Percentiles rank a stretch among this genome's conserved stretches.
Evolutionary conservation across 225 moss, liverwort and hornwort species (phyloP).

Genomic region (Neckera pumila): DNA sequence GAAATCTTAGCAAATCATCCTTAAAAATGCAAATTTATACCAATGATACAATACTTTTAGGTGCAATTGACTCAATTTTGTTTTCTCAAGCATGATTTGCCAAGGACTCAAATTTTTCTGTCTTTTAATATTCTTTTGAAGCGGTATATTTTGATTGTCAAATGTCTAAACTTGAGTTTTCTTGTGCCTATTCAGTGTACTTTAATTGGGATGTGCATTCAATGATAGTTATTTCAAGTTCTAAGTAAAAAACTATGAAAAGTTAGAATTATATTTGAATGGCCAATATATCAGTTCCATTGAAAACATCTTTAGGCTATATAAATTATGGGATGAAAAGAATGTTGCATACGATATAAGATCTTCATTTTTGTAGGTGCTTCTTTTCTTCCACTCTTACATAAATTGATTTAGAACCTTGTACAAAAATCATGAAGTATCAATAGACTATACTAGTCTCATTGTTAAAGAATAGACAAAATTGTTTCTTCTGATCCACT

Average conservation of each 20-base stretch:
- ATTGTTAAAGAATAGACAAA: not conserved
- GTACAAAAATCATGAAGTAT: not conserved
- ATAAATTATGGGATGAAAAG: not conserved
- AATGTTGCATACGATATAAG: not conserved
- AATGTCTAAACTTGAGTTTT: not conserved
- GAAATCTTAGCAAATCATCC: not conserved
- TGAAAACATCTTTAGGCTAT: not conserved
- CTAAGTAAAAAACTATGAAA: not conserved
- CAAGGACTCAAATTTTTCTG: not conserved
- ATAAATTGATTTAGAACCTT: not conserved
- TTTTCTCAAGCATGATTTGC: not conserved
- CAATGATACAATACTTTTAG: rapidly evolving
- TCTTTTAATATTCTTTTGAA: not conserved
- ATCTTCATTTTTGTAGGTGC: not conserved
- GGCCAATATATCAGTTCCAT: not conserved
- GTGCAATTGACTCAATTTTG: not conserved
- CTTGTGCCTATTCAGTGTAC: too few species aligned
- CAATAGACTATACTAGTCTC: rapidly evolving
- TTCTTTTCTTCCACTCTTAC: not conserved
- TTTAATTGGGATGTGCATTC: too few species aligned
- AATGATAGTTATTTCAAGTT: too few species aligned
- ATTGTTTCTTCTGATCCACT: not conserved
- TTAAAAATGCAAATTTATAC: not conserved
- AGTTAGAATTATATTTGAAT: too few species aligned
- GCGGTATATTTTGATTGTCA: not conserved